Conservation (phyloP, 352 stramenopile species). For the Globisporangium solare region DNA sequence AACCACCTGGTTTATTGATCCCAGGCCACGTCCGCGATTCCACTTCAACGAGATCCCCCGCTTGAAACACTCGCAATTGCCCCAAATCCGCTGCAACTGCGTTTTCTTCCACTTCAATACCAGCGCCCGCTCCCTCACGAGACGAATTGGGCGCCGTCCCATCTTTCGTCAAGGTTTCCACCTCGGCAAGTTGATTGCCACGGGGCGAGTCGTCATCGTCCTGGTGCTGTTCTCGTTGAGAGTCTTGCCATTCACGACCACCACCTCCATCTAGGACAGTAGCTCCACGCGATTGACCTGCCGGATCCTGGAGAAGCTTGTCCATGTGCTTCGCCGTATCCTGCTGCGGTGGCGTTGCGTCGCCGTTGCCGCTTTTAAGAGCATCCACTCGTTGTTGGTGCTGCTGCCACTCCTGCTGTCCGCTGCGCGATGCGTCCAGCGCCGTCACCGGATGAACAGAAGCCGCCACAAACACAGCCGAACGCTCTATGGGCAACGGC, state of each 20-base stretch:
- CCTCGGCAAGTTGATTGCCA: no score
- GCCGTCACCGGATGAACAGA: not conserved
- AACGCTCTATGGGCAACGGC: not conserved
- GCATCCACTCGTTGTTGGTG: not conserved
- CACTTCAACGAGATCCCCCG: constrained; percentile 51
- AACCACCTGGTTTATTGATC: constrained; percentile 83
- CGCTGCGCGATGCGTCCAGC: not conserved
- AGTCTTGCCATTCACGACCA: not conserved
- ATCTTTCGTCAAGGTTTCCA: no score
- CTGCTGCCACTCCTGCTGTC: not conserved
- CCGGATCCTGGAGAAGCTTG: no score
- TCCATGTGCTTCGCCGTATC: no score
- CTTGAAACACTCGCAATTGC: constrained; percentile 20
- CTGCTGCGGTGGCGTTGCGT: not conserved
- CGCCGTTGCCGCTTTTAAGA: not conserved
- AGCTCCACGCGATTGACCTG: no score
- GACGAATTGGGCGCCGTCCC: no score
- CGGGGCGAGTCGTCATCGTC: no score
- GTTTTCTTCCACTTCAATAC: not conserved
- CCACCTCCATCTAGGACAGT: not conserved
- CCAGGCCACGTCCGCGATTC: constrained; percentile 79
- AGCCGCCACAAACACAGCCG: not conserved
- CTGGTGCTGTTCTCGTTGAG: not conserved
- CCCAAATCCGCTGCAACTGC: constrained; percentile 1
- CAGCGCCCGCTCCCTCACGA: not conserved